phyloP scores from a whole-genome alignment of 768 basidiomycete species.

The Boletus sp. region DNA sequence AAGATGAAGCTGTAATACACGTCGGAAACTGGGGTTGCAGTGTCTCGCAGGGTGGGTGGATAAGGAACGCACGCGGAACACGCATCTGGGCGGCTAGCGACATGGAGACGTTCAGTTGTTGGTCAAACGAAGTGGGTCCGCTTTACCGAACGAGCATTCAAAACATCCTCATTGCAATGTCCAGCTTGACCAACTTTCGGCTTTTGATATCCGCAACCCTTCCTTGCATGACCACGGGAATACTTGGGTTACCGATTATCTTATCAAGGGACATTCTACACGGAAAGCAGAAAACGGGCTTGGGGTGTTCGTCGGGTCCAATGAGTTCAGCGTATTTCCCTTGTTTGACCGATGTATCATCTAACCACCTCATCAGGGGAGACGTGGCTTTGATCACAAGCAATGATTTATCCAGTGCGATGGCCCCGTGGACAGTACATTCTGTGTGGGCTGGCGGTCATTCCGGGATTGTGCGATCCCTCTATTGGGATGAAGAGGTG shows the following conservation, averaged over 20 bases:
- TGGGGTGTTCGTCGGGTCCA: conserved; percentile 67
- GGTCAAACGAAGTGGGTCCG: conserved; percentile 64
- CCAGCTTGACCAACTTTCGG: conserved; percentile 59
- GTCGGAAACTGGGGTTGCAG: conserved; percentile 89
- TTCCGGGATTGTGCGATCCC: conserved; percentile 52
- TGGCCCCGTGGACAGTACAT: conserved; percentile 47
- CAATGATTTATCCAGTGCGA: conserved; percentile 35
- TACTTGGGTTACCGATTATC: conserved; percentile 80
- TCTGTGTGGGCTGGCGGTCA: conserved; percentile 57
- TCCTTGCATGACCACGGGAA: conserved; percentile 54
- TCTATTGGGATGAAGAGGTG: conserved; percentile 57
- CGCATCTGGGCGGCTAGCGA: conserved; percentile 85
- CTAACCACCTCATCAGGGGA: conserved; percentile 40
- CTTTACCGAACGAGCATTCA: background rate
- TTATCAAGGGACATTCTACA: conserved; percentile 51
- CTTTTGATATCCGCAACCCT: conserved; percentile 62
- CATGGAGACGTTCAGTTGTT: conserved; percentile 91
- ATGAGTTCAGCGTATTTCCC: conserved; percentile 49
- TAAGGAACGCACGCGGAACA: conserved; percentile 34
- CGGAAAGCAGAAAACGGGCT: conserved; percentile 30
- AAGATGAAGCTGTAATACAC: conserved; percentile 79
- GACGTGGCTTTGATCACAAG: conserved; percentile 56
- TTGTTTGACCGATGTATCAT: background rate
- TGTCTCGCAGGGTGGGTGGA: conserved; percentile 75
- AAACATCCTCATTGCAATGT: background rate